phyloP scores from a whole-genome alignment of 2,329 filamentous ascomycete genomes.

The Diplodia intermedia region DNA sequence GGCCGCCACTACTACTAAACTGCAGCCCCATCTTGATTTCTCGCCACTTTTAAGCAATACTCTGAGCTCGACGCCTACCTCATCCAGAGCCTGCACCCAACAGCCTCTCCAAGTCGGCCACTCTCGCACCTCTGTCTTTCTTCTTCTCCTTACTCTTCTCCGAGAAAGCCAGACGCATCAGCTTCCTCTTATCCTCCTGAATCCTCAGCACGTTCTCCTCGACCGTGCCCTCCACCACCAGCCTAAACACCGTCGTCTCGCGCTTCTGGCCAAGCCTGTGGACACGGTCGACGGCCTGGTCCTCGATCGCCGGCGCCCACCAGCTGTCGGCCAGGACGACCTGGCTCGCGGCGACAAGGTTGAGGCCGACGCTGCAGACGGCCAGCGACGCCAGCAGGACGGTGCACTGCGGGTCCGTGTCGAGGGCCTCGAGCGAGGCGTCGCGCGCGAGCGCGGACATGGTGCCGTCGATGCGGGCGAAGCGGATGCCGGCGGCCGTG shows the following conservation, averaged over 20 bases:
- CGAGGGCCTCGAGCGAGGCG: conserved; percentile 70
- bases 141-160: conserved; percentile 69
- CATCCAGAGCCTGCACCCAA: conserved; percentile 37
- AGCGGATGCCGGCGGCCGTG: conserved; percentile 64
- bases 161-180: conserved; percentile 80
- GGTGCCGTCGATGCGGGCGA: conserved; percentile 78
- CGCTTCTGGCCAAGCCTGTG: conserved; percentile 69
- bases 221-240: conserved; percentile 80
- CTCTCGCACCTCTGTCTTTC: conserved; percentile 42
- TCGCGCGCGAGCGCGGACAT: conserved; percentile 78
- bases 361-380: conserved; percentile 85
- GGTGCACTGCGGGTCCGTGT: conserved; percentile 69
- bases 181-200: conserved; percentile 77
- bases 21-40: not conserved
- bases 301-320: conserved; percentile 92
- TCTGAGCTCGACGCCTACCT: not conserved
- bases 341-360: conserved; percentile 84
- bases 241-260: conserved; percentile 77
- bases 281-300: conserved; percentile 88
- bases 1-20: not conserved
- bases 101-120: conserved; percentile 54
- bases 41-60: not conserved
- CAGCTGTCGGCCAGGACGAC: conserved; percentile 84
- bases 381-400: conserved; percentile 82
- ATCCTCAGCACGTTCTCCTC: conserved; percentile 82